Conservation (phyloP, 176 grass and related monocot species). For the Avena insularis region DNA sequence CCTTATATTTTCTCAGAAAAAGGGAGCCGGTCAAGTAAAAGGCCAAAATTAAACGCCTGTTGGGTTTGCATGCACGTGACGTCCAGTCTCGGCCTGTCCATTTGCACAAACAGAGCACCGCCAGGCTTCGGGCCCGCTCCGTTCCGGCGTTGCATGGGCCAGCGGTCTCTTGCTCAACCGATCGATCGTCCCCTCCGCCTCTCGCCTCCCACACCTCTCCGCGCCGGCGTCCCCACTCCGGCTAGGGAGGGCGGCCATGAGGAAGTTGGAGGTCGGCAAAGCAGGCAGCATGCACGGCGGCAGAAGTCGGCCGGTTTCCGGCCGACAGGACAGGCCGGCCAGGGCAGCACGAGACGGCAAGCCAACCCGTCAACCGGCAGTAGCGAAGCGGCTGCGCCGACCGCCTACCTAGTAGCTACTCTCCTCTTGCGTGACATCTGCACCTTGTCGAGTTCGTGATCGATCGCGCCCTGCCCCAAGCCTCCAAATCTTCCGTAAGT, state of each 20-base stretch:
- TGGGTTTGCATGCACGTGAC: no score
- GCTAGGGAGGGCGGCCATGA: neutral
- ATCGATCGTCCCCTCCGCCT: neutral
- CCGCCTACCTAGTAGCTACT: neutral
- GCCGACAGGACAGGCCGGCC: neutral
- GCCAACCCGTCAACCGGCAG: neutral
- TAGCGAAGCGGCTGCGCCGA: neutral
- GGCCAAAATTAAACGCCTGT: no score
- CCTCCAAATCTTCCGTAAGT: neutral
- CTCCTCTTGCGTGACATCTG: neutral
- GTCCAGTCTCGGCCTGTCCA: neutral
- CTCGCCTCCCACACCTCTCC: neutral
- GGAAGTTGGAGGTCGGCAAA: neutral
- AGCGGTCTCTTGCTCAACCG: neutral
- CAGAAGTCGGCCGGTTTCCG: neutral
- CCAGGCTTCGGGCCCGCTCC: neutral
- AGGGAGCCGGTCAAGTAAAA: no score
- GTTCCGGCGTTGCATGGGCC: neutral
- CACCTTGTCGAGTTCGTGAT: constrained; percentile 8
- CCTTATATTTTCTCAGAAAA: no score
- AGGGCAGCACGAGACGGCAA: neutral
- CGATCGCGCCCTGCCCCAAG: neutral
- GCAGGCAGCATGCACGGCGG: constrained; percentile 11
- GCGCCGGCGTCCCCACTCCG: neutral
- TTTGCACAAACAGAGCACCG: neutral